These are phyloP conservation scores for Pseudocercospora musae DNA, from an alignment of 2,329 filamentous ascomycete species.

Conservation along the genomic window DNA sequence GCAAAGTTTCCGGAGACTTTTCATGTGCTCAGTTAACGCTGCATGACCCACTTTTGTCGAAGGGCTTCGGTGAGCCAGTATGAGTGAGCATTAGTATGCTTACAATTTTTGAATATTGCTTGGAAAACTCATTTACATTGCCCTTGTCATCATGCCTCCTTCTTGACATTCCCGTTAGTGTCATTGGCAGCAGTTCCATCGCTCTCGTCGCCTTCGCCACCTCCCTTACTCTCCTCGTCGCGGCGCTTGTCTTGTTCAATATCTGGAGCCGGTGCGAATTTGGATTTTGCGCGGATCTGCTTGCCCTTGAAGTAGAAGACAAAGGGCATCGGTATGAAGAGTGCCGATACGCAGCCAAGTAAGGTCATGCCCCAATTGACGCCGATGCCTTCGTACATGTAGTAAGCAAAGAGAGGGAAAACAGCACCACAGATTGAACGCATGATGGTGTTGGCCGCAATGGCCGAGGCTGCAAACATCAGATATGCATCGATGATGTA, in stretches of 20 bases:
- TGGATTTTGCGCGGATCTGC: conserved; percentile 42
- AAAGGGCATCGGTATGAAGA: conserved; percentile 45
- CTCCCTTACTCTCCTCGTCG: conserved; percentile 31
- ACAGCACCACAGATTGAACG: conserved; percentile 49
- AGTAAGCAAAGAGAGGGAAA: conserved; percentile 46
- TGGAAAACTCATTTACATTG: neutral
- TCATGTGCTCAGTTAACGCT: neutral
- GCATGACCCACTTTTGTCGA: neutral
- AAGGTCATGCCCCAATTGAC: conserved; percentile 47
- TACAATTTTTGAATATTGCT: neutral
- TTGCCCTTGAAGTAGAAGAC: conserved; percentile 45
- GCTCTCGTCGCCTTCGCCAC: conserved; percentile 1
- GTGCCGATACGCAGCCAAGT: conserved; percentile 43
- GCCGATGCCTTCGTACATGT: conserved; percentile 42
- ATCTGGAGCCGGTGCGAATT: conserved; percentile 43
- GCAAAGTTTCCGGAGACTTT: conserved; percentile 1
- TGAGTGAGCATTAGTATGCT: too few species aligned
- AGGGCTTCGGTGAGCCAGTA: neutral
- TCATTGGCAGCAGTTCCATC: conserved; percentile 5
- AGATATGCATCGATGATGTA: conserved; percentile 55
- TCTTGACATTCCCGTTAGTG: neutral
- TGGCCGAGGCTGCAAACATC: conserved; percentile 44
- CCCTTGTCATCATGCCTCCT: neutral
- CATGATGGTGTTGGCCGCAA: conserved; percentile 41
- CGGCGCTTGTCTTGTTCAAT: conserved; percentile 37